These are phyloP conservation scores for Akanthomyces lecanii DNA, from an alignment of 2,329 filamentous ascomycete genomes.

Conservation along the genomic window DNA sequence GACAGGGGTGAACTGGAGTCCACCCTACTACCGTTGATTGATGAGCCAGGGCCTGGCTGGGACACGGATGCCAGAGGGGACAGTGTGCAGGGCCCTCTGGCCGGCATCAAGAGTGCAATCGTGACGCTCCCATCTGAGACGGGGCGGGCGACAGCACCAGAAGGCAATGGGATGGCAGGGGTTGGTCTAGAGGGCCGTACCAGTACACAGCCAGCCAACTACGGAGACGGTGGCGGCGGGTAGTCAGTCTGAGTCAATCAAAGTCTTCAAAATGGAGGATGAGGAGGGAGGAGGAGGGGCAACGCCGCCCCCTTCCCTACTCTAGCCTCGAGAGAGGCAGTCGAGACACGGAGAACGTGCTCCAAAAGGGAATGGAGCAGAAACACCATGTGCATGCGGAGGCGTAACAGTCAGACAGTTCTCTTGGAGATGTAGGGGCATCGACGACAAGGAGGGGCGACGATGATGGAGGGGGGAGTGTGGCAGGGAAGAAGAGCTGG, in stretches of 20 bases:
- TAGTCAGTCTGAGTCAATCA: slow-evolving; percentile 8
- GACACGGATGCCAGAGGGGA: slow-evolving; percentile 13
- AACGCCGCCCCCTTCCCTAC: background rate
- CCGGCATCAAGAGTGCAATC: slow-evolving; percentile 12
- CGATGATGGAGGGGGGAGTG: background rate
- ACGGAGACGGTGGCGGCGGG: slow-evolving; percentile 2
- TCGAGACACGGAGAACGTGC: slow-evolving; percentile 8
- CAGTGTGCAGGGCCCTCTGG: slow-evolving; percentile 13
- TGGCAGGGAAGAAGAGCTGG: background rate
- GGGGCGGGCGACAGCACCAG: background rate
- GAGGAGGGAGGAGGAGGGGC: background rate
- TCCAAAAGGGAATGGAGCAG: slow-evolving; percentile 14
- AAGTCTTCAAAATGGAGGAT: background rate
- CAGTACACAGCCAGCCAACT: background rate
- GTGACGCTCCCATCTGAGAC: slow-evolving; percentile 15
- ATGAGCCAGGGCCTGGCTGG: slow-evolving; percentile 1
- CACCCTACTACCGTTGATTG: slow-evolving; percentile 7
- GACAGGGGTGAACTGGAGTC: background rate
- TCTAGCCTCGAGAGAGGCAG: background rate
- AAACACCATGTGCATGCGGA: slow-evolving; percentile 15
- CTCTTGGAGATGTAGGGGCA: slow-evolving; percentile 8
- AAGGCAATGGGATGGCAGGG: slow-evolving; percentile 5
- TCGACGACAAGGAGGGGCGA: slow-evolving; percentile 4
- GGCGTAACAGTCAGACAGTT: slow-evolving; percentile 15
- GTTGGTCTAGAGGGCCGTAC: background rate